Conservation (phyloP, 2,329 filamentous ascomycete genomes). For the Aspergillus tamarii region DNA sequence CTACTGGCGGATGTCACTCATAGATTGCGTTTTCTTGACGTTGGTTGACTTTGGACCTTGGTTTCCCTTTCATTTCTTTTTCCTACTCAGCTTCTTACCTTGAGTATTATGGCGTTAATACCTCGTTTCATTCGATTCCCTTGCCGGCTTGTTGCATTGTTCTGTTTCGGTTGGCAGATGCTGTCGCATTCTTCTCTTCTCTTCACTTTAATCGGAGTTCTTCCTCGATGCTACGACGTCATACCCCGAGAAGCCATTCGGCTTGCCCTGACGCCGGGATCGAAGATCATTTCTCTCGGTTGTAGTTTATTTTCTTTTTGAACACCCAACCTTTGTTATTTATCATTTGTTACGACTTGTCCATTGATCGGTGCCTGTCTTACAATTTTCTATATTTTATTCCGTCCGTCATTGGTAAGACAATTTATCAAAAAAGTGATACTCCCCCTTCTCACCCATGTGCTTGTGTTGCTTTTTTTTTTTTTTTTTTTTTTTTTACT, state of each 20-base stretch:
- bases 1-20: constrained; percentile 40
- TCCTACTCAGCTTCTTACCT: constrained; percentile 12
- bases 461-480: constrained; percentile 13
- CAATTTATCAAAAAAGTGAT: constrained; percentile 23
- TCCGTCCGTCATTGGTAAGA: constrained; percentile 9
- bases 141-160: constrained; percentile 27
- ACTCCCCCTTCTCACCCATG: constrained; percentile 24
- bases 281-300: not conserved
- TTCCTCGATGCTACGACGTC: not conserved
- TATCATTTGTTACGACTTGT: not conserved
- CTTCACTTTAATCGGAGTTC: constrained; percentile 13
- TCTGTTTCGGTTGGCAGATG: constrained; percentile 27
- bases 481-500: constrained; percentile 6
- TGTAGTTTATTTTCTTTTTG: not conserved
- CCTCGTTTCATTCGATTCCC: constrained; percentile 25
- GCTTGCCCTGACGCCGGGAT: not conserved
- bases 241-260: not conserved
- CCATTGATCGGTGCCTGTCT: constrained; percentile 19
- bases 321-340: not conserved
- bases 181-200: constrained; percentile 15
- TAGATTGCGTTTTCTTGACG: constrained; percentile 40
- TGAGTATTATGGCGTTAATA: constrained; percentile 34
- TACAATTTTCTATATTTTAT: constrained; percentile 12
- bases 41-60: constrained; percentile 37
- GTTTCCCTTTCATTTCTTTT: constrained; percentile 20